Evolutionary conservation across 2,329 filamentous ascomycete genomes (phyloP).

Genomic region (Drechmeria coniospora): DNA sequence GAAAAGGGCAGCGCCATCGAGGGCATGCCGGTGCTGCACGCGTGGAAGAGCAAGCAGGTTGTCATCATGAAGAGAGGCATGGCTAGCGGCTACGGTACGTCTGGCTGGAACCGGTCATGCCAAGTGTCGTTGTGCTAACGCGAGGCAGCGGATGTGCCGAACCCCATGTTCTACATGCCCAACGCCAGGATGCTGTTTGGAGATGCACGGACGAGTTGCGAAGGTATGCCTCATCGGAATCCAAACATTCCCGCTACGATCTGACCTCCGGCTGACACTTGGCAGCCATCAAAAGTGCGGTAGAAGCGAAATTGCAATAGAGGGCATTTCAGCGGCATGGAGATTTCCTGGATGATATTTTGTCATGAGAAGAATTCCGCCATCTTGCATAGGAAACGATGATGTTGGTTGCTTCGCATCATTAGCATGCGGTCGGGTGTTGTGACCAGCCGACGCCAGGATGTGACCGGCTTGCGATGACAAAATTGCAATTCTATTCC

Average conservation of each 20-base stretch:
- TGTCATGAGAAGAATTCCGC: no score
- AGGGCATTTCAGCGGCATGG: no score
- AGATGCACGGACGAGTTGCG: constrained; percentile 71
- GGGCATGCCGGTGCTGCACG: constrained; percentile 83
- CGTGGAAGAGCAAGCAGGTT: constrained; percentile 88
- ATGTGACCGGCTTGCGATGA: not conserved
- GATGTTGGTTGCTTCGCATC: no score
- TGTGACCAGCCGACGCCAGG: no score
- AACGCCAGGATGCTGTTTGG: constrained; percentile 86
- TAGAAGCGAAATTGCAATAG: constrained; percentile 7
- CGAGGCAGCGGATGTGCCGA: constrained; percentile 61
- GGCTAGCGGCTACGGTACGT: constrained; percentile 70
- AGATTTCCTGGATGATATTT: no score
- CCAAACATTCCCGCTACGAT: not conserved
- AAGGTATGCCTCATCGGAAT: constrained; percentile 37
- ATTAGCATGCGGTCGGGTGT: no score
- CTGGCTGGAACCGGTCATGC: no score
- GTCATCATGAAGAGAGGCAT: constrained; percentile 88
- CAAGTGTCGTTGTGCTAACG: constrained; percentile 7
- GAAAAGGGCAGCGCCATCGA: constrained; percentile 74
- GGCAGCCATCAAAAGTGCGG: constrained; percentile 7
- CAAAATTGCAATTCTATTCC: constrained; percentile 2
- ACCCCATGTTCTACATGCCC: constrained; percentile 88
- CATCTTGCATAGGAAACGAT: no score
- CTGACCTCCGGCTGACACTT: no score